Evolutionary conservation across 495 filamentous ascomycete species (phyloP).

Genomic region (Neurospora pannonica): DNA sequence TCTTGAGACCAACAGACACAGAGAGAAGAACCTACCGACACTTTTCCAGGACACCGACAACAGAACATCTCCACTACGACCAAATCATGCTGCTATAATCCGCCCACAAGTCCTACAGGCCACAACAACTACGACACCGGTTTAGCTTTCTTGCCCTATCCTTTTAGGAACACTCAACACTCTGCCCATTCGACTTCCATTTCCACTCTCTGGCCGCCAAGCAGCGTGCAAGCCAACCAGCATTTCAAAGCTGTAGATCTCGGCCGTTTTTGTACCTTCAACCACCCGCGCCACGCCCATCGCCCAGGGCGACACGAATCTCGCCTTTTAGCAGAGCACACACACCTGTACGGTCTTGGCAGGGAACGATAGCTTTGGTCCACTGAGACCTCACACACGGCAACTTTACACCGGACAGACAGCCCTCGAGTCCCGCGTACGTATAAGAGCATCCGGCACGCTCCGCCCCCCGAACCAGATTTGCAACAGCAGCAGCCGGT

Average conservation of each 20-base stretch:
- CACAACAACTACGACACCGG: background rate
- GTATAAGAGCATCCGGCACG: background rate
- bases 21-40: background rate
- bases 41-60: background rate
- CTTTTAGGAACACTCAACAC: background rate
- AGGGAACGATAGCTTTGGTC: conserved; percentile 13
- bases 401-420: background rate
- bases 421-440: background rate
- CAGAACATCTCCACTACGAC: background rate
- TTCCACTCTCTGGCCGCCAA: conserved; percentile 11
- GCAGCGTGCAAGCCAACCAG: conserved; percentile 14
- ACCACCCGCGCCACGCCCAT: conserved; percentile 17
- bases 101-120: background rate
- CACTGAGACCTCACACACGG: conserved; percentile 1
- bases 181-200: background rate
- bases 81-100: background rate
- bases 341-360: conserved; percentile 16
- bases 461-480: background rate
- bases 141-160: background rate
- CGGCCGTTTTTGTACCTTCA: conserved; percentile 15
- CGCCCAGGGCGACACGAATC: conserved; percentile 25
- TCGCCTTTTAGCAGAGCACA: conserved; percentile 13
- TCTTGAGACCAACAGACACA: background rate
- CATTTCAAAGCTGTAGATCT: conserved; percentile 21
- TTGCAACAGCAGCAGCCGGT: background rate